A percentile compares a stretch with the other conserved stretches of the same genome.
phyloP scores from a whole-genome alignment of 2,329 filamentous ascomycete species.

The Arthrobotrys iridis region DNA sequence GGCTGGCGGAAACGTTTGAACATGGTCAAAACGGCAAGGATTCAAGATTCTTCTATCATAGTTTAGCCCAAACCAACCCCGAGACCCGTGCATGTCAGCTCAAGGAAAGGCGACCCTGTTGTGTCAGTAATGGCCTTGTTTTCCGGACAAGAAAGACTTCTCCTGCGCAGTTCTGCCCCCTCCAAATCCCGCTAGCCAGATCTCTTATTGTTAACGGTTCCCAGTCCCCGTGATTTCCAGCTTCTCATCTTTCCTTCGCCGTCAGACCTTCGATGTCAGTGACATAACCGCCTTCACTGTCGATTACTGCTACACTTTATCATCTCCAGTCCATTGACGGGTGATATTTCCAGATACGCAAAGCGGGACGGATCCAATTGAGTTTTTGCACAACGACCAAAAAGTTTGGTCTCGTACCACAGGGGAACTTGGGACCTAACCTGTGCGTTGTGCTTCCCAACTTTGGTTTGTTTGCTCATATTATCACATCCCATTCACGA shows the following conservation, averaged over 20 bases:
- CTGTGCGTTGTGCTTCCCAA: constrained; percentile 33
- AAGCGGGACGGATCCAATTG: constrained; percentile 22
- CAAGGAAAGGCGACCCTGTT: constrained; percentile 34
- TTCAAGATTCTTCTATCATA: constrained; percentile 33
- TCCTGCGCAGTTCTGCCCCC: constrained; percentile 29
- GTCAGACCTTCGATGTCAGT: constrained; percentile 26
- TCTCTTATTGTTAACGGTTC: constrained; percentile 48
- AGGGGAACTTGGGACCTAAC: constrained; percentile 10
- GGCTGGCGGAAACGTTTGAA: constrained; percentile 31
- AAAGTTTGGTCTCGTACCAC: constrained; percentile 50
- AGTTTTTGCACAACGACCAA: constrained; percentile 36
- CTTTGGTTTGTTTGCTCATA: constrained; percentile 15
- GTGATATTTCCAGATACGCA: constrained; percentile 15
- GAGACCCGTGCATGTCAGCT: no score
- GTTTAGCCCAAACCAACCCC: constrained; percentile 25
- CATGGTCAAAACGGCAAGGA: constrained; percentile 28
- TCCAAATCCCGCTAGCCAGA: constrained; percentile 20
- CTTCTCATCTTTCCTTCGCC: constrained; percentile 17
- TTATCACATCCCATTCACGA: constrained; percentile 27
- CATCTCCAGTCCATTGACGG: not conserved
- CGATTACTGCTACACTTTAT: not conserved
- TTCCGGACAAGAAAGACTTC: constrained; percentile 3
- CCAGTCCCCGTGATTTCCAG: constrained; percentile 52
- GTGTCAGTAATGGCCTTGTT: constrained; percentile 30
- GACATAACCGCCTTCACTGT: constrained; percentile 29